Percentiles rank a stretch among this genome's conserved stretches.
Evolutionary conservation across 305 asterid genomes (phyloP).

Genomic region (Fraxinus ornus): DNA sequence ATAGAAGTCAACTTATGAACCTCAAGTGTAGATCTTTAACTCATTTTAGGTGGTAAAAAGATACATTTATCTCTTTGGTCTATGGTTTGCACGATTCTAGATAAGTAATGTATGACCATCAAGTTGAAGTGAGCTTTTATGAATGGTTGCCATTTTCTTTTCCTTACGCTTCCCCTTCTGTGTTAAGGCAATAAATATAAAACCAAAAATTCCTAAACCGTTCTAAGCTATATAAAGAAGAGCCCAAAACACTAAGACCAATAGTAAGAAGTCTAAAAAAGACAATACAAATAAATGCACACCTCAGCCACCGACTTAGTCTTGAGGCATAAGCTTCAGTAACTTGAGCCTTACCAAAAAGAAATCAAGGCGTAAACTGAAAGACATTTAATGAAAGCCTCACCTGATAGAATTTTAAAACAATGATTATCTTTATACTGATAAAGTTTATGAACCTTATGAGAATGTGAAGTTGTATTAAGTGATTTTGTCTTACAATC

Average conservation of each 20-base stretch:
- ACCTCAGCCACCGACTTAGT: neutral
- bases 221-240: neutral
- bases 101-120: no score
- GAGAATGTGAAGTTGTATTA: neutral
- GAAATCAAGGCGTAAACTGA: neutral
- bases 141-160: neutral
- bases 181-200: neutral
- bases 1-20: neutral
- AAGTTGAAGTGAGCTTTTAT: no score
- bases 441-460: neutral
- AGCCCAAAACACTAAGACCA: neutral
- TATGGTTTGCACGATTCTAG: no score
- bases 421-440: neutral
- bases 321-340: neutral
- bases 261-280: neutral
- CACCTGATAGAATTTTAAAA: neutral
- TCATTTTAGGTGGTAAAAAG: neutral
- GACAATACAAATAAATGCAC: neutral
- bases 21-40: neutral
- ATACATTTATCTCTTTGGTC: neutral
- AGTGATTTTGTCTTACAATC: neutral
- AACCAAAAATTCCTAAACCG: neutral
- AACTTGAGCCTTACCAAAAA: neutral
- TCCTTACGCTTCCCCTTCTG: neutral
- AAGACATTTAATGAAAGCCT: neutral